phyloP scores from a whole-genome alignment of 2,329 filamentous ascomycete species.

The Paraphoma chrysanthemicola region DNA sequence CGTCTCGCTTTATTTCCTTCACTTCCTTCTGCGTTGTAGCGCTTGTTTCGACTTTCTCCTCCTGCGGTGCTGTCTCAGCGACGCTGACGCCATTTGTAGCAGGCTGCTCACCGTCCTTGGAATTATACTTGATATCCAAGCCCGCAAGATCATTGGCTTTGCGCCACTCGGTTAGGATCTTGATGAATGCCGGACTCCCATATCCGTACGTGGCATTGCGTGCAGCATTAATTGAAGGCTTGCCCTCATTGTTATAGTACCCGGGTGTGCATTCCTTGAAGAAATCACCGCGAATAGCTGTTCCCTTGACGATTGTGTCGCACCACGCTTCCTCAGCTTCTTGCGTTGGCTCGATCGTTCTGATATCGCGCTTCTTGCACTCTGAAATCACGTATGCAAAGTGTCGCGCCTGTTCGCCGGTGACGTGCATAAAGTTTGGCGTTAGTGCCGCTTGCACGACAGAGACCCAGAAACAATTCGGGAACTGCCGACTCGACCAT shows the following conservation, averaged over 20 bases:
- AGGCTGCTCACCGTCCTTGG: neutral
- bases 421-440: slow-evolving; percentile 36
- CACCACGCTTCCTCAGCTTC: slow-evolving; percentile 60
- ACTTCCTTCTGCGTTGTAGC: neutral
- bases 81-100: neutral
- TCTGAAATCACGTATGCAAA: slow-evolving; percentile 54
- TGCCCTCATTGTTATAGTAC: slow-evolving; percentile 55
- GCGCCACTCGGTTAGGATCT: slow-evolving; percentile 43
- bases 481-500: slow-evolving; percentile 57
- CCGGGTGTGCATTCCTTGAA: slow-evolving; percentile 61
- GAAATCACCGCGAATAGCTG: slow-evolving; percentile 49
- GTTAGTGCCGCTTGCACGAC: slow-evolving; percentile 28
- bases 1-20: neutral
- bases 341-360: slow-evolving; percentile 53
- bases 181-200: slow-evolving; percentile 41
- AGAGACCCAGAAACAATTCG: slow-evolving; percentile 60
- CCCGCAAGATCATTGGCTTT: slow-evolving; percentile 36
- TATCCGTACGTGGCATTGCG: slow-evolving; percentile 37
- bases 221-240: slow-evolving; percentile 16
- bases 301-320: slow-evolving; percentile 48
- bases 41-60: neutral
- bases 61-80: neutral
- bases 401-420: slow-evolving; percentile 46
- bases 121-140: slow-evolving; percentile 27
- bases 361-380: slow-evolving; percentile 36